A percentile compares a stretch with the other conserved stretches of the same genome.
Evolutionary conservation across 1,139 yeast species (phyloP).

Genomic region (Arxiozyma slooffiae): DNA sequence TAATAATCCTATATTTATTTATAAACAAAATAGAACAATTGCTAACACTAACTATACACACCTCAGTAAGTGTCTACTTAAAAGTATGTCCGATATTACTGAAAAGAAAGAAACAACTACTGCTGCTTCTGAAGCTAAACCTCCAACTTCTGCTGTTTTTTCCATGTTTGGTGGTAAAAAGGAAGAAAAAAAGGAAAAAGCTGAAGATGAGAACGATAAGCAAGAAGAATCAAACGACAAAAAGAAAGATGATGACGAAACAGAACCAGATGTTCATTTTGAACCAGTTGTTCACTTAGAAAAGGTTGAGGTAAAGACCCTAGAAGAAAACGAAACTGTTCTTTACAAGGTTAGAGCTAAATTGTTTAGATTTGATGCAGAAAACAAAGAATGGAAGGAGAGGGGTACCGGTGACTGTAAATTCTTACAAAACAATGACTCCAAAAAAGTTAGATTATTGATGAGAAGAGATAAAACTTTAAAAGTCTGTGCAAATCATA

Average conservation of each 20-base stretch:
- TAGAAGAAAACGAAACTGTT: slow-evolving; percentile 92
- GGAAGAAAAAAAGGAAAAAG: slow-evolving; percentile 37
- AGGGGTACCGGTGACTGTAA: slow-evolving; percentile 99
- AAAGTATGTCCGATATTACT: slow-evolving; percentile 27
- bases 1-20: too few species aligned
- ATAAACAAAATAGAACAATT: not conserved
- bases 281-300: slow-evolving; percentile 93
- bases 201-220: slow-evolving; percentile 17
- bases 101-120: slow-evolving; percentile 10
- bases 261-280: slow-evolving; percentile 87
- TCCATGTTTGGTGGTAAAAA: slow-evolving; percentile 87
- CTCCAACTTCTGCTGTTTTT: slow-evolving; percentile 72
- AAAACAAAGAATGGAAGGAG: slow-evolving; percentile 94
- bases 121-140: slow-evolving; percentile 18
- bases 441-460: slow-evolving; percentile 74
- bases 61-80: not conserved
- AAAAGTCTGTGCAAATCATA: slow-evolving; percentile 96
- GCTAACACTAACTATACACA: not conserved
- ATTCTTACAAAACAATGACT: slow-evolving; percentile 77
- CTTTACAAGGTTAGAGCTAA: slow-evolving; percentile 86
- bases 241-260: slow-evolving; percentile 49
- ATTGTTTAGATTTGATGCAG: slow-evolving; percentile 78
- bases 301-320: slow-evolving; percentile 92
- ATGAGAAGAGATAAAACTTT: slow-evolving; percentile 99
- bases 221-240: slow-evolving; percentile 29